phyloP scores from a whole-genome alignment of 305 asterid genomes.

The Andrographis paniculata region DNA sequence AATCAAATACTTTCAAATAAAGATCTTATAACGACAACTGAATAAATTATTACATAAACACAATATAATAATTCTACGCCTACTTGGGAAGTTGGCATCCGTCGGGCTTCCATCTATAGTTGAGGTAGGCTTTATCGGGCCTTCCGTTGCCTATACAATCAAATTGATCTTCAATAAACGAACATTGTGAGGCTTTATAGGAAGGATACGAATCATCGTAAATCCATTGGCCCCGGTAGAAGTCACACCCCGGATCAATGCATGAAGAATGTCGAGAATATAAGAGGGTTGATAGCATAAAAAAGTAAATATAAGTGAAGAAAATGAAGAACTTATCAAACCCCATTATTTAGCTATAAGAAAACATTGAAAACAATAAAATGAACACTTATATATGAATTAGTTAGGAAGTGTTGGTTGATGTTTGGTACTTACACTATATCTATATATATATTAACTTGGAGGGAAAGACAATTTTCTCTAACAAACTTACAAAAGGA shows the following conservation, averaged over 20 bases:
- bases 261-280: not conserved
- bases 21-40: no score
- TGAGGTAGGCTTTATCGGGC: slow-evolving; percentile 44
- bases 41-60: no score
- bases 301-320: not conserved
- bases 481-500: no score
- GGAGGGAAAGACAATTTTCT: no score
- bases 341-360: no score
- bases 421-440: no score
- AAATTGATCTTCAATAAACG: slow-evolving; percentile 49
- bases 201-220: slow-evolving; percentile 35
- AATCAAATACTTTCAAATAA: no score
- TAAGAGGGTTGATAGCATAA: not conserved
- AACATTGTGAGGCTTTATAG: slow-evolving; percentile 39
- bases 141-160: slow-evolving; percentile 54
- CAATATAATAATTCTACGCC: not conserved
- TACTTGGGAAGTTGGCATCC: slow-evolving; percentile 50
- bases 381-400: no score
- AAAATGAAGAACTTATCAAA: no score
- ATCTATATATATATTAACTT: no score
- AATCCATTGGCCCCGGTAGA: slow-evolving; percentile 56
- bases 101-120: slow-evolving; percentile 60
- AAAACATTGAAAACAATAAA: no score
- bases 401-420: no score
- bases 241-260: slow-evolving; percentile 28